Base-by-base conservation (phyloP, 2,329 filamentous ascomycete species). In the Hypoxylon sp. region DNA sequence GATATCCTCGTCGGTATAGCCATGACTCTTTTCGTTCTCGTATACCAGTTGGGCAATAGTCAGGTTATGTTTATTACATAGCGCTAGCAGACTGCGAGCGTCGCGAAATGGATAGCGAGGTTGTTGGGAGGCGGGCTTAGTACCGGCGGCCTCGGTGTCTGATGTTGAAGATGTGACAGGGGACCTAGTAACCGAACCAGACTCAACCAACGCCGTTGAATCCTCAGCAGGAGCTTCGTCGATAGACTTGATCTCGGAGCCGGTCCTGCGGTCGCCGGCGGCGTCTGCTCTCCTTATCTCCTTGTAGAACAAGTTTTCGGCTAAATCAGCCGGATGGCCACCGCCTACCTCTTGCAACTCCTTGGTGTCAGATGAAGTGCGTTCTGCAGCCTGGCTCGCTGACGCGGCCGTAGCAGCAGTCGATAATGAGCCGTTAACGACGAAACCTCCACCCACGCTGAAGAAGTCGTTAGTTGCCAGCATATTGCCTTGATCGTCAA, bases 251-350 rank as follows among this genome's bases (percentile, higher is more conserved):
- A 83, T 74, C 69, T 82, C 81, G 1, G 78, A 73, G 1, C 82
- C 82, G 0, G 78, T 81, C 57, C 76, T 76, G 9, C 82, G 80
- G 60, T 82, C 80, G 33, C 81, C 81, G 0, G 79, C 80, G 1
- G 82, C 82, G 65, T 84, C 80, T 2, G 78, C 75, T 36, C 82
- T 77, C 45, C 80, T 72, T 53, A 83, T 84, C 64, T 83, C 81
- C 66, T 84, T 84, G 76, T 84, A 84, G 66, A 80, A 84, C 76
- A 84, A 72, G 65, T 84, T 84, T 68, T 84, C 82, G 0, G 81
- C 81, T 70, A 84, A 65, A 67, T 84, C 82, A n/a, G 78, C 78
- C 2, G 82, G 82, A 55, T 84, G 81, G 2, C 70, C 58, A 4
- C 71, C 63, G 49, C 52, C 62, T 12, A 36, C 68, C 11, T 74